Base-by-base conservation (phyloP, 2,329 filamentous ascomycete genomes). In the Verticillium albo-atrum region DNA sequence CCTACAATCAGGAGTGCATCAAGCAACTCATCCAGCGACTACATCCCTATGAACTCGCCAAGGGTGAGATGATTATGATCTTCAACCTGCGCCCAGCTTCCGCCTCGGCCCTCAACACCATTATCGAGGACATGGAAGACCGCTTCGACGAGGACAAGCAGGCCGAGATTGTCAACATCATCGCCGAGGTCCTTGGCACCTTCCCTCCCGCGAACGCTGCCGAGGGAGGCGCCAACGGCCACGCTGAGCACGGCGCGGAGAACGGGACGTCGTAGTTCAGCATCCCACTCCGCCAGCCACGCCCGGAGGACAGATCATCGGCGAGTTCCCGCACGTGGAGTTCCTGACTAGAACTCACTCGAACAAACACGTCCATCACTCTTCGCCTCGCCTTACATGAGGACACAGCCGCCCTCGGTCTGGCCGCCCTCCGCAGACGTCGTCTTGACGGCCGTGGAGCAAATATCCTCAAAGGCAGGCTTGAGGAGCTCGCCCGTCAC, bases 51-150 rank as follows among this genome's bases (percentile, higher is more conserved):
- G 79, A 84, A 53, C 78, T 90, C 58, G 83, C 84, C 72, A 90
- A 90, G 75, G 85, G 85, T 58, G 88, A 90, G 72, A 74, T 88
- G 58, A 75, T 90, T 68, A 88, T 89, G 83, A 82, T 90, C 54
- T 70, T 89, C 65, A 90, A 90, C 68, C 74, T 88, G 51, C 80
- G 87, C 12, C 88, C 88, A 0, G 77, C 78, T 25, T 82, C 78
- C 28, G 75, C 80, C 30, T 80, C 82, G 4, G 79, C 82, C 53
- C 76, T 90, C 64, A 87, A 87, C 67, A 83, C 83, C 17, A 77
- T 89, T 55, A 77, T 90, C 34, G 86, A 90, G 71, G 86, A 90
- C 64, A 83, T 88, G 76, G 78, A 82, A 59, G 77, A 79, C 35
- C 81, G 88, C 7, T 87, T 88, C 68, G 77, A 71, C 53, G 80